Evolutionary conservation across 108 stramenopile species (phyloP).

Genomic region (Cylindrotheca fusiformis): DNA sequence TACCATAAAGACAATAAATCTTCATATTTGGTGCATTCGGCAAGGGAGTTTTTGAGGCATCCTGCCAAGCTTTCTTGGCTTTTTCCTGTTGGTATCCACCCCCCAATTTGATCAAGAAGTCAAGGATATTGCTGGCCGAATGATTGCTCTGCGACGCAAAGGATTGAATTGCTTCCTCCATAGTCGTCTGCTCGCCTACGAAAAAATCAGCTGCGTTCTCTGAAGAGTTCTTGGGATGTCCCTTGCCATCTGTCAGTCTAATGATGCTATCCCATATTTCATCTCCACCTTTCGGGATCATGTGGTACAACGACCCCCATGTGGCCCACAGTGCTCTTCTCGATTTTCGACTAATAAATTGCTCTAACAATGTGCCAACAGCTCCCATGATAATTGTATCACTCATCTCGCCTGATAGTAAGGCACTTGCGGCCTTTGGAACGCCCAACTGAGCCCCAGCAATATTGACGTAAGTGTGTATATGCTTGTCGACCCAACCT

Average conservation of each 20-base stretch:
- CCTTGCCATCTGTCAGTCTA: background rate
- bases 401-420: constrained; percentile 86
- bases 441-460: constrained; percentile 90
- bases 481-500: constrained; percentile 80
- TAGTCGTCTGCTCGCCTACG: background rate
- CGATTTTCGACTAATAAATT: constrained; percentile 59
- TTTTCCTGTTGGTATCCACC: constrained; percentile 51
- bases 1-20: constrained; percentile 86
- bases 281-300: constrained; percentile 89
- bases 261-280: constrained; percentile 74
- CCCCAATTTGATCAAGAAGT: constrained; percentile 58
- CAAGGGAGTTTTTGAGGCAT: constrained; percentile 66
- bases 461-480: constrained; percentile 82
- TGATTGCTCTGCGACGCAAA: constrained; percentile 19
- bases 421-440: constrained; percentile 69
- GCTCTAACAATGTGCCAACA: constrained; percentile 62
- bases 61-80: constrained; percentile 63
- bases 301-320: constrained; percentile 75
- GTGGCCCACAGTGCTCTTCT: constrained; percentile 67
- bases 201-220: constrained; percentile 8
- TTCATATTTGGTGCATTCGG: constrained; percentile 83
- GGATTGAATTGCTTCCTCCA: constrained; percentile 6
- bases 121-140: constrained; percentile 22
- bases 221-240: background rate
- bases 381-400: constrained; percentile 72